Percentiles rank a stretch among this genome's conserved stretches.
These are phyloP conservation scores for Ophiostoma perfectum DNA, from an alignment of 2,329 filamentous ascomycete species.

Conservation along the genomic window DNA sequence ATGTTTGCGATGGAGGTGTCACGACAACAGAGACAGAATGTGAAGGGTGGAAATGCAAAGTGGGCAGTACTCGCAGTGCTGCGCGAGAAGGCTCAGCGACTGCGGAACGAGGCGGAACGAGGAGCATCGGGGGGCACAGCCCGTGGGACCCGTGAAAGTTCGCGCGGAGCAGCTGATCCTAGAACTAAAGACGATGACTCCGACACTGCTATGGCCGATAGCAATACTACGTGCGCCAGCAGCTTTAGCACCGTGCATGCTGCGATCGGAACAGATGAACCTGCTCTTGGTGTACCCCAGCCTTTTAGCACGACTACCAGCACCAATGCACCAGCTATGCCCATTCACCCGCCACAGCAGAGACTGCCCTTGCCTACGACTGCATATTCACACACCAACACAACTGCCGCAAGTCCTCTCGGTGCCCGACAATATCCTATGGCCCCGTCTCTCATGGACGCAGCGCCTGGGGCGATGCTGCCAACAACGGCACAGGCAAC, in stretches of 20 bases:
- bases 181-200: background rate
- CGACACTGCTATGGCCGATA: background rate
- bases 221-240: too few relatives aligned
- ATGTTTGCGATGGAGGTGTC: constrained; percentile 24
- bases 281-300: background rate
- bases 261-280: background rate
- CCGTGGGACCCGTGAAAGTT: background rate
- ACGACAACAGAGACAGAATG: constrained; percentile 22
- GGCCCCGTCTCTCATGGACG: background rate
- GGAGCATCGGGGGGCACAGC: background rate
- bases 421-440: background rate
- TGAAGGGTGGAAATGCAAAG: constrained; percentile 27
- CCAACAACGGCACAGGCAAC: background rate
- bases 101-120: constrained; percentile 22
- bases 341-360: constrained; percentile 4
- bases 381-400: background rate
- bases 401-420: background rate
- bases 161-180: background rate
- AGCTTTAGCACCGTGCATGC: too few relatives aligned
- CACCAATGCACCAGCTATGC: background rate
- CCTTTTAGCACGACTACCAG: background rate
- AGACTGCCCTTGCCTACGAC: background rate
- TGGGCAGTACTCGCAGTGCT: constrained; percentile 33
- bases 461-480: background rate
- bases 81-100: constrained; percentile 31